Percentiles rank a stretch among this genome's conserved stretches.
Conservation (phyloP, 352 stramenopile species). For the Pythium folliculosum region DNA sequence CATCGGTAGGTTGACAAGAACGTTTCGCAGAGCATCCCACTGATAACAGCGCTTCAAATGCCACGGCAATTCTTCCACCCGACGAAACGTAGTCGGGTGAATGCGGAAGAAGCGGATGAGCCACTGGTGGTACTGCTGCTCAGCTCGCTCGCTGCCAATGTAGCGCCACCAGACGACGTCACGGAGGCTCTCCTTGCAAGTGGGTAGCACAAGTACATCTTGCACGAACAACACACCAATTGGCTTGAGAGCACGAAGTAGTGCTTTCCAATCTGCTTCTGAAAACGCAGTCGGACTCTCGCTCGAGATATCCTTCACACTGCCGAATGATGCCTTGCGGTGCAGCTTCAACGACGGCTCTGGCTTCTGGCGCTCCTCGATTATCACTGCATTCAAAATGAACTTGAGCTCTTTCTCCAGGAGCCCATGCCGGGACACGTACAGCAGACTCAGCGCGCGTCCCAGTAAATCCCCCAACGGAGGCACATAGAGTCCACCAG, state of each 20-base stretch:
- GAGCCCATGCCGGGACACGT: slow-evolving; percentile 88
- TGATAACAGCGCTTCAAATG: slow-evolving; percentile 90
- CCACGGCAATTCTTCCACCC: slow-evolving; percentile 91
- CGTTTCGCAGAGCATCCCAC: slow-evolving; percentile 84
- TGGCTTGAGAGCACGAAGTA: slow-evolving; percentile 69
- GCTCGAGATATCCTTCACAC: slow-evolving; percentile 32
- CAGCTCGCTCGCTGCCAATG: slow-evolving; percentile 67
- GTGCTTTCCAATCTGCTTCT: slow-evolving; percentile 64
- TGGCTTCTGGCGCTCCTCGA: slow-evolving; percentile 34
- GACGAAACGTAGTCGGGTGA: slow-evolving; percentile 77
- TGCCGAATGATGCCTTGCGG: slow-evolving; percentile 37
- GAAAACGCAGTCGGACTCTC: slow-evolving; percentile 53
- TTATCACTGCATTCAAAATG: slow-evolving; percentile 65
- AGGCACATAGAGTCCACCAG: slow-evolving; percentile 48
- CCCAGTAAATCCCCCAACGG: slow-evolving; percentile 75
- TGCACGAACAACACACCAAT: slow-evolving; percentile 83
- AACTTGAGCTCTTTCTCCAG: slow-evolving; percentile 86
- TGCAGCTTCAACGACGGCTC: slow-evolving; percentile 21
- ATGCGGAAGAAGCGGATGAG: slow-evolving; percentile 85
- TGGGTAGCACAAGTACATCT: slow-evolving; percentile 83
- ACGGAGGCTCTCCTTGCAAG: slow-evolving; percentile 88
- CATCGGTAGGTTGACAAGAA: slow-evolving; percentile 89
- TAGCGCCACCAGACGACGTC: slow-evolving; percentile 89
- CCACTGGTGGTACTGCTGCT: slow-evolving; percentile 81
- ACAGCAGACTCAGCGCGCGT: slow-evolving; percentile 82